Conservation (phyloP, 1,139 yeast genomes). For the Nakaseomyces delphensis region DNA sequence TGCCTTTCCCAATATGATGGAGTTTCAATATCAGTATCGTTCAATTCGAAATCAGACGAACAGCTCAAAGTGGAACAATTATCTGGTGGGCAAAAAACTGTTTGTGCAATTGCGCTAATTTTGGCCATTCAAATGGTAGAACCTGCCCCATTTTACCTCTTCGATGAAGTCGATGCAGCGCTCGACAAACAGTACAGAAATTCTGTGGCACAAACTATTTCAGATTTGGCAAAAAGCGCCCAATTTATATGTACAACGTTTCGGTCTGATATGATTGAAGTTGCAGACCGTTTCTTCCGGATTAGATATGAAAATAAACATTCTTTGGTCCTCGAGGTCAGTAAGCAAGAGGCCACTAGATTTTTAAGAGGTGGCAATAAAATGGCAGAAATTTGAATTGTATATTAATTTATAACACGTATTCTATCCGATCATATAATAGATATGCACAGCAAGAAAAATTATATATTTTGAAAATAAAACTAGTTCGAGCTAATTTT, state of each 20-base stretch:
- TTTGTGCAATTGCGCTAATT: constrained; percentile 88
- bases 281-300: constrained; percentile 81
- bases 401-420: background rate
- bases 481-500: no score
- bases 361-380: constrained; percentile 57
- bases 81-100: constrained; percentile 93
- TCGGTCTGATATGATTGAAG: constrained; percentile 83
- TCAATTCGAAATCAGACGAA: constrained; percentile 78
- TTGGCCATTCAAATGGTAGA: constrained; percentile 91
- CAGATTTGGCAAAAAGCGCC: constrained; percentile 53
- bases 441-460: no score
- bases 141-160: constrained; percentile 93
- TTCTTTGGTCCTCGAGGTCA: constrained; percentile 66
- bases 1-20: constrained; percentile 64
- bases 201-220: constrained; percentile 73
- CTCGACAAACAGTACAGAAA: constrained; percentile 87
- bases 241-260: constrained; percentile 96
- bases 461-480: no score
- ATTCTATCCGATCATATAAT: no score
- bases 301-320: constrained; percentile 79
- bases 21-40: constrained; percentile 80
- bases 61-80: constrained; percentile 84
- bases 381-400: constrained; percentile 16
- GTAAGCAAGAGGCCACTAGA: constrained; percentile 62
- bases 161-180: constrained; percentile 95